These are phyloP conservation scores for Leccinum pachyderme DNA, from an alignment of 1,284 basidiomycete genomes.

Conservation along the genomic window DNA sequence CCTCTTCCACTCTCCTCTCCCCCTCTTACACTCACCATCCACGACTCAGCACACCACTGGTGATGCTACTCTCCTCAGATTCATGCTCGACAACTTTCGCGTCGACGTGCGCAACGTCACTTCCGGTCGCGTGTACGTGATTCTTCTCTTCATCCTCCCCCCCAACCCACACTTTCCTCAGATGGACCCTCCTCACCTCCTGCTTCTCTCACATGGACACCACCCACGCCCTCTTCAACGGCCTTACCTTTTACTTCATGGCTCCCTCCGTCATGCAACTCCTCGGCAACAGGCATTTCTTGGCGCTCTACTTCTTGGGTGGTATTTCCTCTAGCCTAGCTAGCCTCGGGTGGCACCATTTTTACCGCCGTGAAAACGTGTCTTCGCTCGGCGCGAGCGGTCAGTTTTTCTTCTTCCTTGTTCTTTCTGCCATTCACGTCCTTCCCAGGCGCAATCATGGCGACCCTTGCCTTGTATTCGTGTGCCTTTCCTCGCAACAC, in stretches of 20 bases:
- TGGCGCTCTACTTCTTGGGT: slow-evolving; percentile 77
- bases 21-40: slow-evolving; percentile 1
- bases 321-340: slow-evolving; percentile 62
- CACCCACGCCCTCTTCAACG: slow-evolving; percentile 76
- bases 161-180: slow-evolving; percentile 28
- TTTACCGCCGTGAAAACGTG: slow-evolving; percentile 43
- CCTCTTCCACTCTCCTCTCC: background rate
- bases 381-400: slow-evolving; percentile 75
- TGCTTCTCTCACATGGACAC: slow-evolving; percentile 71
- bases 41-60: slow-evolving; percentile 29
- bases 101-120: slow-evolving; percentile 62
- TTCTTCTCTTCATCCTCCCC: slow-evolving; percentile 2
- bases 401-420: slow-evolving; percentile 29
- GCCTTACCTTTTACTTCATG: slow-evolving; percentile 79
- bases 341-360: slow-evolving; percentile 57
- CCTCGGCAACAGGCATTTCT: slow-evolving; percentile 70
- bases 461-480: slow-evolving; percentile 69
- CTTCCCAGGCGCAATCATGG: slow-evolving; percentile 67
- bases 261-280: slow-evolving; percentile 67
- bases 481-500: slow-evolving; percentile 66
- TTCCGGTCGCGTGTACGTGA: slow-evolving; percentile 65
- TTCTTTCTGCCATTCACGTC: background rate
- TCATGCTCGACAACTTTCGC: slow-evolving; percentile 72
- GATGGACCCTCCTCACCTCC: slow-evolving; percentile 79
- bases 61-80: slow-evolving; percentile 51